Evolutionary conservation across 805 yeast genomes (phyloP), one percentile per base, ranked within the genome.

Genomic region (Kuraishia hungarica): DNA sequence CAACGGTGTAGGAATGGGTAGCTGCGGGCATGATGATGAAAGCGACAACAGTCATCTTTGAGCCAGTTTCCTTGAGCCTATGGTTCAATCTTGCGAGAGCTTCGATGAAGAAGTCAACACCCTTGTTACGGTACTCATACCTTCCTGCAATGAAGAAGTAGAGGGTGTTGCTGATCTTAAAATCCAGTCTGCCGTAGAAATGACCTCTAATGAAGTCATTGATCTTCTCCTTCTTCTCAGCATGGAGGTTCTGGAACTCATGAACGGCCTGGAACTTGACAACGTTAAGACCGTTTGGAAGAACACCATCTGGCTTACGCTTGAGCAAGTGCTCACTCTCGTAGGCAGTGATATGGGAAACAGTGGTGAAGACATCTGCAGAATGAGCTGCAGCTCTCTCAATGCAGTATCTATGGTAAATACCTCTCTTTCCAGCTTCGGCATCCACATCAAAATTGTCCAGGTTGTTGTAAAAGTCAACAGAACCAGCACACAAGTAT

Each of bases 1-100:
- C 98, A 35, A 91, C 96, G 1, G 98, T 94, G 71, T 90, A 93
- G 0, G 97, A 92, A 64, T 88, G 86, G 55, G 96, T 92, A 53
- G 85, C 83, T 19, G 97, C 98, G 2, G 99, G 99, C 98, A 94
- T 94, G 71, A 93, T 93, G 65, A 93, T 90, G 67, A 93, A 93
- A 11, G 98, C 98, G 50, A 93, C 97, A 21, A 93, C 94, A 0
- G 98, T 93, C 78, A 86, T 87, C 63, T 87, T 89, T 5, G 97
- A 87, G 48, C 89, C 89, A 4, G 82, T 71, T 56, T 82, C 84
- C 73, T 94, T 90, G 66, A 93, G 81, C 57, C 85, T 80, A 70
- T 93, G 93, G 72, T 93, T 93, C 66, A 93, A 80, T 61, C 99
- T 79, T 1, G 98, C 98, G 57, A 93, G 78, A 1, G 96, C 78